These are phyloP conservation scores for Gilbertella persicaria DNA, from an alignment of 371 early-diverging fungal genomes.

Conservation along the genomic window DNA sequence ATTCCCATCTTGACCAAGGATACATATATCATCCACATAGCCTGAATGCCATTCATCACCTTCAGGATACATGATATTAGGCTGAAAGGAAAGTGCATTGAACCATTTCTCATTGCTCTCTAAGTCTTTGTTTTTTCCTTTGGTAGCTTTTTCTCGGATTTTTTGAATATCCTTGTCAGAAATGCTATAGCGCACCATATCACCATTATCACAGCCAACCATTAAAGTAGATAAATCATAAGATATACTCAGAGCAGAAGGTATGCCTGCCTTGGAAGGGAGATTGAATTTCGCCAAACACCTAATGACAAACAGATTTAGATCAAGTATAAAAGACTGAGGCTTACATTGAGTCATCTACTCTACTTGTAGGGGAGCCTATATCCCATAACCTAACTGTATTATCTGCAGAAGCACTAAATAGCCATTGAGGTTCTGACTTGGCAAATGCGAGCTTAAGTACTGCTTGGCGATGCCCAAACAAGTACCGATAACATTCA, in stretches of 20 bases:
- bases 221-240: constrained; percentile 28
- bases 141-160: neutral
- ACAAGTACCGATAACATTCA: constrained; percentile 56
- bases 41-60: constrained; percentile 66
- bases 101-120: neutral
- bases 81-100: constrained; percentile 4
- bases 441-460: constrained; percentile 49
- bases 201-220: constrained; percentile 37
- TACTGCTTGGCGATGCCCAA: constrained; percentile 52
- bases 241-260: constrained; percentile 30
- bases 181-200: constrained; percentile 28
- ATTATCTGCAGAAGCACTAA: constrained; percentile 56
- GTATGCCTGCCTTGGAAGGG: constrained; percentile 22
- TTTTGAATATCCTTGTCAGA: neutral
- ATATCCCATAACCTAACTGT: constrained; percentile 65
- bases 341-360: constrained; percentile 32
- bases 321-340: neutral
- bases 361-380: constrained; percentile 37
- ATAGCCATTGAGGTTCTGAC: constrained; percentile 52
- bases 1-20: constrained; percentile 32
- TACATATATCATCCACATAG: constrained; percentile 55
- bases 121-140: neutral
- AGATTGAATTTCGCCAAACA: constrained; percentile 41
- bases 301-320: constrained; percentile 7
- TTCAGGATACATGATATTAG: constrained; percentile 37